Conservation (phyloP, 495 filamentous ascomycete species). For the Lasiosphaeria hispida region DNA sequence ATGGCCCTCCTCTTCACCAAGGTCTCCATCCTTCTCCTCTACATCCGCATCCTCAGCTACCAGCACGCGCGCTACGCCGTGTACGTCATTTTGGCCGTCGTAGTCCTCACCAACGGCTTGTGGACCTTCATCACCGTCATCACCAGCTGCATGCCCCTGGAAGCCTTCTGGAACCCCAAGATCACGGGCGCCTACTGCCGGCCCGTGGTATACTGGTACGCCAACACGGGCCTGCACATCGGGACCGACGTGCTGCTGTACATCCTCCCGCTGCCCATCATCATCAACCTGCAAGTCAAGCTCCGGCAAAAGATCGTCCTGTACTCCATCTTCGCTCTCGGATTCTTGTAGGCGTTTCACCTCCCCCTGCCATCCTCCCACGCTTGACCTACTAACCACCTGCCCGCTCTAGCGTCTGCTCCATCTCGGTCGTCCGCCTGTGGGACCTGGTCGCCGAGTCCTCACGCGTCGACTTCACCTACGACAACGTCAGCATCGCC, state of each 20-base stretch:
- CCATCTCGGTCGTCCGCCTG: constrained; percentile 31
- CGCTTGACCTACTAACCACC: neutral
- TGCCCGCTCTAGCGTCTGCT: constrained; percentile 17
- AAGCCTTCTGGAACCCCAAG: constrained; percentile 17
- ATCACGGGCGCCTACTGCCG: constrained; percentile 16
- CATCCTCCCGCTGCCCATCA: constrained; percentile 32
- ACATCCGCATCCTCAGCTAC: constrained; percentile 29
- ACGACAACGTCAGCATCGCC: constrained; percentile 25
- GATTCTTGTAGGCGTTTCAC: constrained; percentile 27
- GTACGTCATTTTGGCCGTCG: constrained; percentile 17
- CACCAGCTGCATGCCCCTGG: constrained; percentile 24
- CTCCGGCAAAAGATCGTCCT: constrained; percentile 22
- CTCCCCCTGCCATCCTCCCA: neutral
- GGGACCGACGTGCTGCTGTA: constrained; percentile 33
- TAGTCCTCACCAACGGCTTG: constrained; percentile 21
- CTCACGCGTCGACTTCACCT: constrained; percentile 22
- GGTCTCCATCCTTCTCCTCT: constrained; percentile 19
- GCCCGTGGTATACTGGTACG: constrained; percentile 18
- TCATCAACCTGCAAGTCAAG: constrained; percentile 26
- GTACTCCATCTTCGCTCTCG: constrained; percentile 21
- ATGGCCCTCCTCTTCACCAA: constrained; percentile 30
- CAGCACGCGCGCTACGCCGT: constrained; percentile 21
- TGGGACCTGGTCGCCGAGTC: constrained; percentile 22
- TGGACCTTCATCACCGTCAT: constrained; percentile 24
- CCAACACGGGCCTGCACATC: constrained; percentile 28